phyloP scores from a whole-genome alignment of 108 stramenopile species.

The Nitzschia putrida region DNA sequence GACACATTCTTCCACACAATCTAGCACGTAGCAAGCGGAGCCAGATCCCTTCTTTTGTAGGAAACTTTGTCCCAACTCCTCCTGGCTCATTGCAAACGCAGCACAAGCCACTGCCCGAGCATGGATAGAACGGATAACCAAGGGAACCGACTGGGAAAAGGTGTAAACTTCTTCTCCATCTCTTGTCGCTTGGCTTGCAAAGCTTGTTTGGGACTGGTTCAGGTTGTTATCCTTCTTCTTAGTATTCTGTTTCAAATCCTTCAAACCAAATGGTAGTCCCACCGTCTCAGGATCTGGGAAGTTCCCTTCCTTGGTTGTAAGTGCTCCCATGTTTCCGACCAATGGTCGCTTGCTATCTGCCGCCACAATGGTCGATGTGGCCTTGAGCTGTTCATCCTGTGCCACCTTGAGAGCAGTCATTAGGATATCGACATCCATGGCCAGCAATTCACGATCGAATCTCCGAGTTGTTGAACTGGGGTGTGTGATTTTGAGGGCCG shows the following conservation, averaged over 20 bases:
- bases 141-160: slow-evolving; percentile 80
- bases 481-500: slow-evolving; percentile 85
- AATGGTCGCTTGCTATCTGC: slow-evolving; percentile 78
- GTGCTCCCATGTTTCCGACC: slow-evolving; percentile 41
- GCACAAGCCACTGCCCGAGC: slow-evolving; percentile 84
- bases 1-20: slow-evolving; percentile 85
- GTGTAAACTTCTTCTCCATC: slow-evolving; percentile 71
- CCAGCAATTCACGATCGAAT: slow-evolving; percentile 76
- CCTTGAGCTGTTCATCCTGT: slow-evolving; percentile 87
- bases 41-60: slow-evolving; percentile 72
- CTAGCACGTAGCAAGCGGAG: slow-evolving; percentile 82
- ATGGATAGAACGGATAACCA: slow-evolving; percentile 81
- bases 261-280: slow-evolving; percentile 81
- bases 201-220: slow-evolving; percentile 44
- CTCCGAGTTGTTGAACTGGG: slow-evolving; percentile 83
- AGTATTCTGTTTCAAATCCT: slow-evolving; percentile 52
- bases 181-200: slow-evolving; percentile 24
- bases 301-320: slow-evolving; percentile 54
- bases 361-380: slow-evolving; percentile 66
- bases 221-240: slow-evolving; percentile 40
- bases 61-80: slow-evolving; percentile 88
- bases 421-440: slow-evolving; percentile 87
- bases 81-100: slow-evolving; percentile 82
- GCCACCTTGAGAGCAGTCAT: slow-evolving; percentile 85
- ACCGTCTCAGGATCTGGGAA: slow-evolving; percentile 77